These are phyloP conservation scores for Akanthomyces muscarius DNA, from an alignment of 2,329 filamentous ascomycete species.

Conservation along the genomic window DNA sequence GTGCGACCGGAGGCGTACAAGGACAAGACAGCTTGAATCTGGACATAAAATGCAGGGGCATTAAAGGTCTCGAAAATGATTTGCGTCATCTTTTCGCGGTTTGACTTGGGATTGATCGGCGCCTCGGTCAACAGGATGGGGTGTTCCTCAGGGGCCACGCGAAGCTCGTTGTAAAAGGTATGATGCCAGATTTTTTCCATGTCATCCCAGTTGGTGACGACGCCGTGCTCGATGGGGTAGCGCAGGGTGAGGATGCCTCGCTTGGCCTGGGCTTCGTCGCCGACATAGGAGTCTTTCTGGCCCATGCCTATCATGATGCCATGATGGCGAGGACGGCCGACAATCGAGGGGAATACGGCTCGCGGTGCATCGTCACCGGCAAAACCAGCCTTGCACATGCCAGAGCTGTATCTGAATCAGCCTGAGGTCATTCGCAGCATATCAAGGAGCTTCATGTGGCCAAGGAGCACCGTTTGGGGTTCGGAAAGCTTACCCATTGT, in stretches of 20 bases:
- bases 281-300: constrained; percentile 99
- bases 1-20: constrained; percentile 99
- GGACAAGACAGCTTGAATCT: constrained; percentile 98
- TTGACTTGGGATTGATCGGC: constrained; percentile 99
- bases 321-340: constrained; percentile 92
- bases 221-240: constrained; percentile 99
- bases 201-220: constrained; percentile 99
- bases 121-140: constrained; percentile 98
- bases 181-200: constrained; percentile 99
- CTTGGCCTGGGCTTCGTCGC: constrained; percentile 99
- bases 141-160: constrained; percentile 99
- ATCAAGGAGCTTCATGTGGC: background rate
- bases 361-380: constrained; percentile 99
- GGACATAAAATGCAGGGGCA: constrained; percentile 99
- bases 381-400: constrained; percentile 99
- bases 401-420: constrained; percentile 65
- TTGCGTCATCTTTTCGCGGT: constrained; percentile 99
- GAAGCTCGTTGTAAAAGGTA: constrained; percentile 99
- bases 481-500: constrained; percentile 93
- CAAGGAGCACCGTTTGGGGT: background rate
- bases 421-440: background rate
- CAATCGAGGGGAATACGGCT: constrained; percentile 98
- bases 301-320: constrained; percentile 99
- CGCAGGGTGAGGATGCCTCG: constrained; percentile 99
- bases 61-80: constrained; percentile 99